Evolutionary conservation across 2,329 filamentous ascomycete genomes (phyloP), one percentile per base, ranked within the genome.

Genomic region (Fusarium concolor): DNA sequence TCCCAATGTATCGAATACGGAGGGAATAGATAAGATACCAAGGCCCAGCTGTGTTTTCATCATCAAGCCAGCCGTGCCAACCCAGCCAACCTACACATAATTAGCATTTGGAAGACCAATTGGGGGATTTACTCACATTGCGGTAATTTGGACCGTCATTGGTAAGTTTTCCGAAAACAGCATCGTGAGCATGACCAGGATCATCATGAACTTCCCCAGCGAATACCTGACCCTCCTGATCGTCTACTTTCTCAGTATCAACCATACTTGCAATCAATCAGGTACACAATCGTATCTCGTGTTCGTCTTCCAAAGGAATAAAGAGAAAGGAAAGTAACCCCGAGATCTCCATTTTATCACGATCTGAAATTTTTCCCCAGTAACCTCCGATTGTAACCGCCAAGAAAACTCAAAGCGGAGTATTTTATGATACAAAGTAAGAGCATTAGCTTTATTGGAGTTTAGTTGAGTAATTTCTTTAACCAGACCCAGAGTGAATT

Each of bases 41-140:
- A 83, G 76, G 28, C 81, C 81, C 18, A 83, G 78, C 60, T 82
- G 80, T 1, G 79, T 81, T 72, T 83, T 83, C 78, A 83, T 80
- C 80, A 82, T 83, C 43, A 83, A 73, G 8, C 78, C 79, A 0
- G 76, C 70, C 8, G 82, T 81, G 18, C 80, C 81, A 1, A 80
- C 52, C 82, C 81, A 83, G 35, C 80, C 79, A 1, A 42, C 82
- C 77, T 79, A 79, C 43, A 37, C 18, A 26, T 6, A 39, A 35
- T 61, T 10, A 47, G 18, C 2, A 28, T 14, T 1, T 26, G 1
- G 6, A 17, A 3, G 0, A 2, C 4, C 3, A 3, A 1, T 4
- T 15, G n/a, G 11, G 33, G 5, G 4, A 15, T 0, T 7, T 5
- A 62, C 71, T 38, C 67, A 74, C 74, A 51, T 71, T 70, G 26